phyloP scores from a whole-genome alignment of 352 stramenopile species.

The Globisporangium carolinianum region DNA sequence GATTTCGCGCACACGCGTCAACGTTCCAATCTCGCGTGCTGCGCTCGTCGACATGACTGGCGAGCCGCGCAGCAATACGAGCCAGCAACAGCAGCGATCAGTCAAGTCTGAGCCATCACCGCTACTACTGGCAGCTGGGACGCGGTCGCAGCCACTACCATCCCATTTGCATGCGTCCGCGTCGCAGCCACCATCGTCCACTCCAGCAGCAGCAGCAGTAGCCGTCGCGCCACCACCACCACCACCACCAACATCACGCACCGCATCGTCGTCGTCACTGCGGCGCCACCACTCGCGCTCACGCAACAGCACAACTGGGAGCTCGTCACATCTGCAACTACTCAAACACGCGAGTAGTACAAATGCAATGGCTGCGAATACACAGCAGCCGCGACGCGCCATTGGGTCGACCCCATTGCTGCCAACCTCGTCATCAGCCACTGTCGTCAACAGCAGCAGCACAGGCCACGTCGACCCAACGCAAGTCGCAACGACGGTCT shows the following conservation, averaged over 20 bases:
- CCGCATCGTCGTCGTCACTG: not conserved
- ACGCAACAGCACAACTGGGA: conserved; percentile 9
- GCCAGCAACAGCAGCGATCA: conserved; percentile 2
- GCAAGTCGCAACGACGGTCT: conserved; percentile 4
- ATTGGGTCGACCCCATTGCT: no score
- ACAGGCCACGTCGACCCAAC: conserved; percentile 8
- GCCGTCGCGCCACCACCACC: no score
- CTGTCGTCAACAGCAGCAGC: conserved; percentile 1
- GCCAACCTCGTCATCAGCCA: no score
- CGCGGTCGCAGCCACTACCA: not conserved
- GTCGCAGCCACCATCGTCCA: not conserved
- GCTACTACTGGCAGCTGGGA: no score
- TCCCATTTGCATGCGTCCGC: not conserved
- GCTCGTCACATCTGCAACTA: conserved; percentile 2
- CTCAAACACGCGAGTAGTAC: conserved; percentile 1
- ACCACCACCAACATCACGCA: not conserved
- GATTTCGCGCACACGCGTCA: conserved; percentile 39
- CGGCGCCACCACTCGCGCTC: conserved; percentile 6
- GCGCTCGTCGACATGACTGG: conserved; percentile 4
- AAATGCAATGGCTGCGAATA: not conserved
- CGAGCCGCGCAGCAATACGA: not conserved
- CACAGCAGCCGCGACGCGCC: no score
- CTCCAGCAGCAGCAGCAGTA: not conserved
- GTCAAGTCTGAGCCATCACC: not conserved
- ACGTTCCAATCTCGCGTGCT: conserved; percentile 16